Conservation (phyloP, 179 eudicot species). For the Heliamphora pulchella region DNA sequence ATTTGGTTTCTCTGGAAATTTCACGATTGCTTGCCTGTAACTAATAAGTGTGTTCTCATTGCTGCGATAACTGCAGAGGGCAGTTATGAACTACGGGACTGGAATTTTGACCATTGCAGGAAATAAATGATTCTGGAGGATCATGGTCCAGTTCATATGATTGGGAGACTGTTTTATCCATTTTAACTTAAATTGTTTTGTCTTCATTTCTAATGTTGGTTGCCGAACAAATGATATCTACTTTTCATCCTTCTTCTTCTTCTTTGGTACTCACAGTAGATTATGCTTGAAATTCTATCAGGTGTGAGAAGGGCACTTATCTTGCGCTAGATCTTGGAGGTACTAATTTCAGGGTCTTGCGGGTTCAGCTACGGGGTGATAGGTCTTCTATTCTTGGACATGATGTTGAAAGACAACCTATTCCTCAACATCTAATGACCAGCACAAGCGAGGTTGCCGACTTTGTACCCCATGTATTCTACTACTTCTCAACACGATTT, state of each 20-base stretch:
- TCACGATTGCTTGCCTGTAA: conserved; percentile 6
- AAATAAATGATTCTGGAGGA: neutral
- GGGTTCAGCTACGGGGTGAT: conserved; percentile 71
- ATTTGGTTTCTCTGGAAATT: neutral
- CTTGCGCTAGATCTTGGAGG: conserved; percentile 90
- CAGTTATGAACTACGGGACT: too few relatives aligned
- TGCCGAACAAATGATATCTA: neutral
- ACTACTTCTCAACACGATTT: neutral
- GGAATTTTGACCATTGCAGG: neutral
- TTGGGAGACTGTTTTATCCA: neutral
- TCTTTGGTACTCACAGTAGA: conserved; percentile 11
- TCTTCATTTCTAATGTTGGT: neutral
- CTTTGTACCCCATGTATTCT: conserved; percentile 1
- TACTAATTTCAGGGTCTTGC: conserved; percentile 74
- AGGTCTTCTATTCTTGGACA: conserved; percentile 31
- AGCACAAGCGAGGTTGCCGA: conserved; percentile 66
- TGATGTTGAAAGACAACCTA: conserved; percentile 53
- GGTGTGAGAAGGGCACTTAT: conserved; percentile 81
- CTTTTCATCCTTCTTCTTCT: neutral
- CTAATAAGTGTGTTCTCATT: neutral
- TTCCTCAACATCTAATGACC: conserved; percentile 74
- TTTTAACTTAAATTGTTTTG: neutral
- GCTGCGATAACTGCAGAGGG: neutral
- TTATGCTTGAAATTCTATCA: conserved; percentile 23
- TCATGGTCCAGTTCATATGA: neutral